These are phyloP conservation scores for Artemisia argyi DNA, from an alignment of 129 eudicot species.

Conservation along the genomic window DNA sequence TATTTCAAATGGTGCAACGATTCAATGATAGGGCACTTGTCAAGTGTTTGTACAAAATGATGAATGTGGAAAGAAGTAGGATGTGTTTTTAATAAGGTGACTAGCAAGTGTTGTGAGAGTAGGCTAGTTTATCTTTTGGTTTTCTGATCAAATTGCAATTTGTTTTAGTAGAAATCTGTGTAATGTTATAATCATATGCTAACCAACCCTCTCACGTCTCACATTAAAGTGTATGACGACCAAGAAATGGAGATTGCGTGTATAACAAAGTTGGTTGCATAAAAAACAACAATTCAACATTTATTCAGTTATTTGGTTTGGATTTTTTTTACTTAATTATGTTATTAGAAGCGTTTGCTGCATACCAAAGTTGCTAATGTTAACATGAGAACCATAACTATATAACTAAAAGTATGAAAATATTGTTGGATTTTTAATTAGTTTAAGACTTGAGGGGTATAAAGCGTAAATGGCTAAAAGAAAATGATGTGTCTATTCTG, in stretches of 20 bases:
- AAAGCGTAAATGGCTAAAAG: too few species aligned
- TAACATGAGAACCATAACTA: too few species aligned
- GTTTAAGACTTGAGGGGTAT: too few species aligned
- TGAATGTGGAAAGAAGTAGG: slow-evolving; percentile 18
- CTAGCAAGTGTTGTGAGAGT: neutral
- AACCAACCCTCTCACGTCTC: neutral
- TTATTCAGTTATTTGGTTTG: too few species aligned
- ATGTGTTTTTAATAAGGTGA: slow-evolving; percentile 7
- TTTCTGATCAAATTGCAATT: slow-evolving; percentile 5
- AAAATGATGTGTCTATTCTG: too few species aligned
- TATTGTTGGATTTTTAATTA: too few species aligned
- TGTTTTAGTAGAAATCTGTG: slow-evolving; percentile 11
- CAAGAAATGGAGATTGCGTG: neutral
- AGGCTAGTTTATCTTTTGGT: slow-evolving; percentile 5
- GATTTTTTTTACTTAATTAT: too few species aligned
- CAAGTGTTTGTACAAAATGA: slow-evolving; percentile 31
- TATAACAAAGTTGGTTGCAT: too few species aligned
- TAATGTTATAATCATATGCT: slow-evolving; percentile 21
- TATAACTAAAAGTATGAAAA: too few species aligned
- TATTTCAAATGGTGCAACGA: neutral
- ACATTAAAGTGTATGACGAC: neutral
- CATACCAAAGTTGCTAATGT: too few species aligned
- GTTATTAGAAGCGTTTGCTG: too few species aligned
- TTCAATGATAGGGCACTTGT: neutral
- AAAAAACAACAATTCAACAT: neutral